Evolutionary conservation across 2,329 filamentous ascomycete species (phyloP).

Genomic region (Fusarium liriodendri): DNA sequence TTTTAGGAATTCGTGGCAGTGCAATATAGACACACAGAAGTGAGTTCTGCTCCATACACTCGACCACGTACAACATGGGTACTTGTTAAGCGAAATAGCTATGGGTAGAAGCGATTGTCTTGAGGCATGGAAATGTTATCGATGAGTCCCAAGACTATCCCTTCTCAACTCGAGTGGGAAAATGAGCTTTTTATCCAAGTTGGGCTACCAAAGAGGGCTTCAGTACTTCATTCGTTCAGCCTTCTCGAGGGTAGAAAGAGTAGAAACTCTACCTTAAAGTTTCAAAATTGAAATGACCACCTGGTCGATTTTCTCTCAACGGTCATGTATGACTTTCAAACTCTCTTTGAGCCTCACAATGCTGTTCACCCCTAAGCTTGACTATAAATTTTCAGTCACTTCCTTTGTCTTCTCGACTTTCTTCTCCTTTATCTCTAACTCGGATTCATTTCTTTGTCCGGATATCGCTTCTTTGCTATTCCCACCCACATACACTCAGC

Average conservation of each 20-base stretch:
- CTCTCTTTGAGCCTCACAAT: not conserved
- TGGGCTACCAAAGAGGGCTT: not conserved
- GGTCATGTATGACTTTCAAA: not conserved
- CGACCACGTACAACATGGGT: accelerated
- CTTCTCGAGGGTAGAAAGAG: not conserved
- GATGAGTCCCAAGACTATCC: not conserved
- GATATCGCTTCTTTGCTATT: not conserved
- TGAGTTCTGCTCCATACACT: not conserved
- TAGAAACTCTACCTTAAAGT: not conserved
- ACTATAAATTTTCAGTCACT: not conserved
- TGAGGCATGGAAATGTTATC: not conserved
- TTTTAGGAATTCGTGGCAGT: not conserved
- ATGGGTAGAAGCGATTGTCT: not conserved
- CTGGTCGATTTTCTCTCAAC: not conserved
- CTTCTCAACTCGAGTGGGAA: not conserved
- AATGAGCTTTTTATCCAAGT: not conserved
- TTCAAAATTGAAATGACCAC: not conserved
- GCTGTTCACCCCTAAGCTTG: not conserved
- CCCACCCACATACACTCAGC: not conserved
- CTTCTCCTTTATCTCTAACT: not conserved
- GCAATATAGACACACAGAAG: not conserved
- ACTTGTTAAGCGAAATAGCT: not conserved
- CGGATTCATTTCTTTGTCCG: not conserved
- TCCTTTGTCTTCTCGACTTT: not conserved
- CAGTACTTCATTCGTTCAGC: not conserved